A percentile compares a stretch with the other conserved stretches of the same genome.
phyloP scores from a whole-genome alignment of 2,329 filamentous ascomycete genomes.

The Trichoderma brevicompactum region DNA sequence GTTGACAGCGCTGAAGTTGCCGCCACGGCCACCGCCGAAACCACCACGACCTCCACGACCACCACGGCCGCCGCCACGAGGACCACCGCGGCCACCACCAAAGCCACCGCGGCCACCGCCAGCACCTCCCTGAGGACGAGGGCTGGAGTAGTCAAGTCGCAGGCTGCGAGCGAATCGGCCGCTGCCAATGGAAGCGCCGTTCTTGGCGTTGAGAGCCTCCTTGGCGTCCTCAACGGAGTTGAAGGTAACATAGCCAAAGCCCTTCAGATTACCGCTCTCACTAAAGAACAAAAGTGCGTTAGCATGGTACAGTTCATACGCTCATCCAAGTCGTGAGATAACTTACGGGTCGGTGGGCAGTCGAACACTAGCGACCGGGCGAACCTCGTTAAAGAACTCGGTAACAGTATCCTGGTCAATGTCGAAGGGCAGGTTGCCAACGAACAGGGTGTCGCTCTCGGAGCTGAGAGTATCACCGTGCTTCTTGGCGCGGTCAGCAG shows the following conservation, averaged over 20 bases:
- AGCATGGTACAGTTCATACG: conserved; percentile 7
- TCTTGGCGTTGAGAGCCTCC: conserved; percentile 69
- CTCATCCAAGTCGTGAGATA: background rate
- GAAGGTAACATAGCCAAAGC: conserved; percentile 91
- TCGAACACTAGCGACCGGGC: conserved; percentile 76
- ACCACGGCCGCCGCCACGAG: conserved; percentile 58
- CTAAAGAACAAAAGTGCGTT: conserved; percentile 43
- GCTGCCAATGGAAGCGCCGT: conserved; percentile 65
- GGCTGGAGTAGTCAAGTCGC: conserved; percentile 80
- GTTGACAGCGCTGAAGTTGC: conserved; percentile 58
- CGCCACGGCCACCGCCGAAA: conserved; percentile 54
- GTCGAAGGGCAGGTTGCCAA: conserved; percentile 88
- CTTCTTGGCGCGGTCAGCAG: conserved; percentile 65
- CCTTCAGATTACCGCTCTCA: conserved; percentile 83
- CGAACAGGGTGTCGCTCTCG: conserved; percentile 84
- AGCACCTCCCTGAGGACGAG: conserved; percentile 62
- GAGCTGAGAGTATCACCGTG: conserved; percentile 82
- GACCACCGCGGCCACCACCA: conserved; percentile 56
- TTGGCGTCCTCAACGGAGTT: conserved; percentile 81
- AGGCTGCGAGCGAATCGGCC: conserved; percentile 74
- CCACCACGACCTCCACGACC: conserved; percentile 55
- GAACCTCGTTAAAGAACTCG: conserved; percentile 73
- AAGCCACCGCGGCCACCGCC: conserved; percentile 48
- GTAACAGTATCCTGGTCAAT: conserved; percentile 75
- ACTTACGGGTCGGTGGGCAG: conserved; percentile 81